Evolutionary conservation across 176 grass and related monocot genomes (phyloP), one percentile per base, ranked within the genome.

Genomic region (Eleusine indica): DNA sequence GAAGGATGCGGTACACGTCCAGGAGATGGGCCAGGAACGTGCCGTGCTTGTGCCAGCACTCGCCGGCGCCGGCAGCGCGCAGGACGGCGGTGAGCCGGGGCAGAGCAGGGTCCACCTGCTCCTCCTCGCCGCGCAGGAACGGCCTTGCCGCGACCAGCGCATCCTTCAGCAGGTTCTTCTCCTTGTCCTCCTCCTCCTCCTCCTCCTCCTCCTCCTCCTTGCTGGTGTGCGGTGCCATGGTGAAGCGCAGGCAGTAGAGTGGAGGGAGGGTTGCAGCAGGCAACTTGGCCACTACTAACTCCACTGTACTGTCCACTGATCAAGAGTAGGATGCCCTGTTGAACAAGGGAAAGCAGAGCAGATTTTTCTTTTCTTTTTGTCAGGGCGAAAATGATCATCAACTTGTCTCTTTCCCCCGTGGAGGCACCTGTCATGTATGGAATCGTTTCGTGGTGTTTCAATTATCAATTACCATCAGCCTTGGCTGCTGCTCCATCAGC

Each of bases 11-110:
- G 85, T 97, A 39, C 39, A 91, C 77, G 47, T 94, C 90, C 30
- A 90, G 51, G 17, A 94, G 95, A 75, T 97, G 95, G n/a, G 90
- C 82, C 38, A 97, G 87, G 88, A 97, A 97, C 25, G 95, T 94
- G 86, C 88, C 87, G 84, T 97, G 92, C 90, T 97, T 97, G 95
- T 97, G 95, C 84, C 82, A 97, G 92, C 95, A 97, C 92, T 97
- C 90, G 51, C 85, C 90, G 71, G 92, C 92, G 52, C 92, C 92
- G 0, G 88, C 88, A 0, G 82, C 88, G 30, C 89, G 84, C 32
- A 97, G 86, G 9, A 93, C 89, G 61, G 86, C 32, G 21, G 88
- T 53, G 21, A 98, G 83, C 15, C 37, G 44, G 1, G 95, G 87
- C 22, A 98, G 95, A 0, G 79, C 80, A 3, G 95, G 88, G 84